phyloP scores from a whole-genome alignment of 768 basidiomycete species.

The Lactarius tabidus region DNA sequence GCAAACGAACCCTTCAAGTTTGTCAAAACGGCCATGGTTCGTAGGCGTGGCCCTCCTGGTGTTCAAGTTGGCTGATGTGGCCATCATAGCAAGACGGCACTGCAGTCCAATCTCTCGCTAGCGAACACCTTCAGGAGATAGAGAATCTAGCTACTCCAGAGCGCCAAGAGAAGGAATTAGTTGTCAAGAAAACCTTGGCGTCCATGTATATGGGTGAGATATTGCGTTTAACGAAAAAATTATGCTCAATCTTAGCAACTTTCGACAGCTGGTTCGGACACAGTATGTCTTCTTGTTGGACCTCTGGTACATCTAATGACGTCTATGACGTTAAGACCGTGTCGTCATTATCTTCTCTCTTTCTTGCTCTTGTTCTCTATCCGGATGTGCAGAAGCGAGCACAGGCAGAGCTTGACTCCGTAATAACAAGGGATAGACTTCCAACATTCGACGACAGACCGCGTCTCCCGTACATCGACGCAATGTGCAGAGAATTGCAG shows the following conservation, averaged over 20 bases:
- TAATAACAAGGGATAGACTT: no score
- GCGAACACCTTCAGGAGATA: not conserved
- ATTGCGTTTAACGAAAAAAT: no score
- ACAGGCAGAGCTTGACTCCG: slow-evolving; percentile 30
- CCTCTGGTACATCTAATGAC: not conserved
- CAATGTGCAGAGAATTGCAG: not conserved
- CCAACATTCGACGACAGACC: no score
- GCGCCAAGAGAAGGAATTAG: not conserved
- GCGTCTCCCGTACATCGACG: no score
- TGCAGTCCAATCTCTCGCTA: not conserved
- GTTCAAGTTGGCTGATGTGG: not conserved
- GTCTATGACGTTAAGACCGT: slow-evolving; percentile 4
- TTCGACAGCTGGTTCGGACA: slow-evolving; percentile 4
- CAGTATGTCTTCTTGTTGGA: not conserved
- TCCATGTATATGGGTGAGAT: not conserved
- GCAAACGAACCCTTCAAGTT: slow-evolving; percentile 1
- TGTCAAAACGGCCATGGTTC: slow-evolving; percentile 10
- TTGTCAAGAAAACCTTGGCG: not conserved
- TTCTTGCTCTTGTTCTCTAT: slow-evolving; percentile 30
- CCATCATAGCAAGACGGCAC: not conserved
- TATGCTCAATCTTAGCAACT: not conserved
- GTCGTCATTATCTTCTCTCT: slow-evolving; percentile 24
- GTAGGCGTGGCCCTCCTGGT: not conserved
- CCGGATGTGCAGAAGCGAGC: slow-evolving; percentile 30
- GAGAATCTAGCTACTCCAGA: not conserved